phyloP scores from a whole-genome alignment of 805 yeast species.

The Kuraishia borneana region DNA sequence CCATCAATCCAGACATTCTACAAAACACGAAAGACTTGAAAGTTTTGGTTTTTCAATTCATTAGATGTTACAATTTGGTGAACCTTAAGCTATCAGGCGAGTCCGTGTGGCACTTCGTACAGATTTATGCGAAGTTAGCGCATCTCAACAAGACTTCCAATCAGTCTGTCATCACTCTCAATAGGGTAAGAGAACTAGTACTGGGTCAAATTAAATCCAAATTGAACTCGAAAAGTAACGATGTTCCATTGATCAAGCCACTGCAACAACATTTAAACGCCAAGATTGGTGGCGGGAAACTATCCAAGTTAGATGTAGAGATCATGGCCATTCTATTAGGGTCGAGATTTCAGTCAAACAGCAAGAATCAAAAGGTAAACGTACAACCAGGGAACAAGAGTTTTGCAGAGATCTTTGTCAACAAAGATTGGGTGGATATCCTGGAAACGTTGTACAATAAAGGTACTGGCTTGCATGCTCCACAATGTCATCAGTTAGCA shows the following conservation, averaged over 20 bases:
- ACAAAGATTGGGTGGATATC: conserved; percentile 42
- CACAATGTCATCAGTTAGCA: conserved; percentile 33
- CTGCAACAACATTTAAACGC: conserved; percentile 43
- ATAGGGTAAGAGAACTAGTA: conserved; percentile 37
- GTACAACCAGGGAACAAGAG: not conserved
- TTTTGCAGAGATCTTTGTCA: conserved; percentile 47
- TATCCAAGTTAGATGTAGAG: conserved; percentile 32
- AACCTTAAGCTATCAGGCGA: conserved; percentile 49
- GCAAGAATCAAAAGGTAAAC: conserved; percentile 1
- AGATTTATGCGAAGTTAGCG: conserved; percentile 33
- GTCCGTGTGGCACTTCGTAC: conserved; percentile 53
- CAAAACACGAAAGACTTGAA: conserved; percentile 38
- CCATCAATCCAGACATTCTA: conserved; percentile 57
- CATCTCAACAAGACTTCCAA: conserved; percentile 14
- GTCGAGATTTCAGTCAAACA: not conserved
- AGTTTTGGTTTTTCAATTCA: conserved; percentile 35
- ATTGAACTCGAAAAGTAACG: conserved; percentile 37
- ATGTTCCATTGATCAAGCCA: conserved; percentile 28
- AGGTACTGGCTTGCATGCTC: conserved; percentile 42
- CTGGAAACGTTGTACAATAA: conserved; percentile 47
- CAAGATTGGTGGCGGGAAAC: conserved; percentile 34
- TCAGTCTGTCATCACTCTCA: conserved; percentile 17
- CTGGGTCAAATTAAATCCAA: conserved; percentile 41
- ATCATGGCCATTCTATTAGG: conserved; percentile 37
- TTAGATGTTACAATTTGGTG: conserved; percentile 41